Evolutionary conservation across 1,284 basidiomycete genomes (phyloP), one percentile per base, ranked within the genome.

Genomic region (Puccinia polysora): DNA sequence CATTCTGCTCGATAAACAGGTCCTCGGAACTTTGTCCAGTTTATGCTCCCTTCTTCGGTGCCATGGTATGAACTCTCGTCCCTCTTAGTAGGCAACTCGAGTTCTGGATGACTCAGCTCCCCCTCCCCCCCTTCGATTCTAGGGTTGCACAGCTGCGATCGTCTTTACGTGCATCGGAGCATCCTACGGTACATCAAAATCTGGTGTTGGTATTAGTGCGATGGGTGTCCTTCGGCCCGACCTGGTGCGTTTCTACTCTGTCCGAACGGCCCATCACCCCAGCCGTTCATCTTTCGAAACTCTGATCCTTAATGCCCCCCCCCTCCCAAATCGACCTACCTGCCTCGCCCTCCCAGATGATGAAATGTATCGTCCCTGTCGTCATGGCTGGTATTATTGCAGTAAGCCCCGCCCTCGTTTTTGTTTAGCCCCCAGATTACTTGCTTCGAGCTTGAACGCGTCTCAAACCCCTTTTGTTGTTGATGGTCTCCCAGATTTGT

Each of bases 211-310:
- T 76, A 81, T 82, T 76, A 80, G 80, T 60, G 81, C 81, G 49
- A 82, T 82, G 81, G 81, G 81, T 78, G 81, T 82, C 73, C 79
- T 82, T 20, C 79, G 81, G 62, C 81, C 81, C 34, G 81, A 82
- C 75, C 78, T 82, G 55, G 78, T 82, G 76, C 76, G 52, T 55
- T 20, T 47, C 23, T 2, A 49, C 18, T 18, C 2, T 38, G 8
- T 10, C 34, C 55, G 25, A 5, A n/a, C 34, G 4, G 30, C 28
- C 14, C n/a, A 2, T 5, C 34, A 34, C 30, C 55, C 20, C 5
- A 23, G 34, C 30, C 18, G 53, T 23, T 56, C 53, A 15, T 25
- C 23, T n/a, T 30, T 34, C 53, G 18, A 43, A 50, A 2, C 6
- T 23, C n/a, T 50, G 18, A 18, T 3, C 3, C 20, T 23, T 23